Evolutionary conservation across 768 basidiomycete genomes (phyloP).

Genomic region (Megacollybia marginata): DNA sequence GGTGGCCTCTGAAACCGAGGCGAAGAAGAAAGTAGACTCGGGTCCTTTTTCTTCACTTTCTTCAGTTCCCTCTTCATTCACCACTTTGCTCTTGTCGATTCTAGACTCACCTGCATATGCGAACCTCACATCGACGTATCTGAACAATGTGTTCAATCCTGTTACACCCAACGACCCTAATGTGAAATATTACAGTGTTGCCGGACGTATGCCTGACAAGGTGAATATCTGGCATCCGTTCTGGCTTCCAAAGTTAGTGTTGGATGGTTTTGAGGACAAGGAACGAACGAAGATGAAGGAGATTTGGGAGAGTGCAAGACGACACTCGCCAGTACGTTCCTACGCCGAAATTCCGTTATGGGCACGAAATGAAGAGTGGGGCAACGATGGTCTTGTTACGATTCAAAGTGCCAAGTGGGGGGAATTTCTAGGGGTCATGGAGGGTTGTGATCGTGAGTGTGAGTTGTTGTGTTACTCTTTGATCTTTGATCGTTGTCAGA

Average conservation of each 20-base stretch:
- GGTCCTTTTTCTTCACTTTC: constrained; percentile 35
- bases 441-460: constrained; percentile 72
- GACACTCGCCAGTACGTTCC: constrained; percentile 4
- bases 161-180: constrained; percentile 67
- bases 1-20: neutral
- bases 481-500: constrained; percentile 28
- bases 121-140: constrained; percentile 81
- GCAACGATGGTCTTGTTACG: constrained; percentile 89
- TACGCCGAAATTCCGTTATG: constrained; percentile 28
- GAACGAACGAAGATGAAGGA: constrained; percentile 38
- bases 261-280: constrained; percentile 75
- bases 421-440: constrained; percentile 85
- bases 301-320: constrained; percentile 27
- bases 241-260: constrained; percentile 92
- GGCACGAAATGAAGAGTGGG: constrained; percentile 53
- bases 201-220: constrained; percentile 54
- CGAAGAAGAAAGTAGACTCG: constrained; percentile 17
- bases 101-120: constrained; percentile 97
- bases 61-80: constrained; percentile 75
- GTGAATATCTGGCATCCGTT: constrained; percentile 87
- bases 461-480: neutral
- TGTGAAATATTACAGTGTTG: constrained; percentile 91
- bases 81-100: constrained; percentile 77
- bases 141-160: constrained; percentile 78
- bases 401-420: constrained; percentile 95